Conservation (phyloP, 2,329 filamentous ascomycete genomes). For the Trichoderma semiorbis region DNA sequence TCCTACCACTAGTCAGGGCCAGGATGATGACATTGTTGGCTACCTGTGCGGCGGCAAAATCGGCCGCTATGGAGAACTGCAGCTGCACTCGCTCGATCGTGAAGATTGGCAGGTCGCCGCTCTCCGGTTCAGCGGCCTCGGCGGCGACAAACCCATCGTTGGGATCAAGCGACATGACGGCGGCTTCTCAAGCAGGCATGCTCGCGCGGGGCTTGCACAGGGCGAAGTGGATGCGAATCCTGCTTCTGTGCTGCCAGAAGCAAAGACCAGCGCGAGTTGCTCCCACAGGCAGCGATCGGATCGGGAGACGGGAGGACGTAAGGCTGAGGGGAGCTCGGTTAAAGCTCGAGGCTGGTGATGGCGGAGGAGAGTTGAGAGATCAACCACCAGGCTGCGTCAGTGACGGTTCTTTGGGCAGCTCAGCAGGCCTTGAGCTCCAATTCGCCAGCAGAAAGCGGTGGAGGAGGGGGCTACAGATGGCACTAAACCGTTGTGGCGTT, state of each 20-base stretch:
- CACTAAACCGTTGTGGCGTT: neutral
- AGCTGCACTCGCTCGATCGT: constrained; percentile 89
- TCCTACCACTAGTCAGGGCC: constrained; percentile 85
- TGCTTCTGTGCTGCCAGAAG: neutral
- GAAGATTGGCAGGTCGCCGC: constrained; percentile 77
- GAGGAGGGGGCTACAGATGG: neutral
- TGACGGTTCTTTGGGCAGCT: constrained; percentile 14
- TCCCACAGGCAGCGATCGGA: neutral
- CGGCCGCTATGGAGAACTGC: constrained; percentile 88
- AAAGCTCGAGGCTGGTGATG: constrained; percentile 4
- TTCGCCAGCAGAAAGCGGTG: constrained; percentile 5
- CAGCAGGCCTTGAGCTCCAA: neutral
- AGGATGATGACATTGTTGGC: constrained; percentile 95
- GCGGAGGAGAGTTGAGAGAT: neutral
- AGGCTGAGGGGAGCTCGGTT: neutral
- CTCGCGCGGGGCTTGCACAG: constrained; percentile 6
- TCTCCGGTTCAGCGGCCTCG: constrained; percentile 58
- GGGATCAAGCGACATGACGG: constrained; percentile 37
- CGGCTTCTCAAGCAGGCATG: constrained; percentile 19
- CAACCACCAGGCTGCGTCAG: constrained; percentile 7
- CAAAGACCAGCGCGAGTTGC: neutral
- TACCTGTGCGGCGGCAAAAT: constrained; percentile 94
- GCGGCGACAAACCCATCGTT: constrained; percentile 67
- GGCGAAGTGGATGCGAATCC: neutral
- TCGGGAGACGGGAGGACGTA: neutral